These are phyloP conservation scores for Myxozyma sirexii DNA, from an alignment of 805 yeast species.

Conservation along the genomic window DNA sequence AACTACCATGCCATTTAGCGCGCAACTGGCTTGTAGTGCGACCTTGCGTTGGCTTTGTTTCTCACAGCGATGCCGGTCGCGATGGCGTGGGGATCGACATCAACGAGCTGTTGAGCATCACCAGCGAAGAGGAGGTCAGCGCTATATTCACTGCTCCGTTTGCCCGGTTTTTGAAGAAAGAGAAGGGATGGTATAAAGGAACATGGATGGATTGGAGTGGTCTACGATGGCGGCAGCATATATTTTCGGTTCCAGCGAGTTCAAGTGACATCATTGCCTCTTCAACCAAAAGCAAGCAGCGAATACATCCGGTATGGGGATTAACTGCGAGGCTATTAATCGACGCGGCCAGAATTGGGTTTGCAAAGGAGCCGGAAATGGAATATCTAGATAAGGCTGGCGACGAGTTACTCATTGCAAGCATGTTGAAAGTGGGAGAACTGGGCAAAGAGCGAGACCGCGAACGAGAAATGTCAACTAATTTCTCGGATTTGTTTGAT, in stretches of 20 bases:
- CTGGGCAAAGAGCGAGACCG: constrained; percentile 29
- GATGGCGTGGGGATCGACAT: constrained; percentile 17
- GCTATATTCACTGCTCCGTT: constrained; percentile 36
- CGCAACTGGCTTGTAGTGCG: constrained; percentile 80
- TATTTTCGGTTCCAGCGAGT: constrained; percentile 36
- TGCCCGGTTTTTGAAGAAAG: constrained; percentile 19
- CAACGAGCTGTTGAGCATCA: constrained; percentile 18
- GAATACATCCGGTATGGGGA: constrained; percentile 47
- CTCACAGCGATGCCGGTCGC: constrained; percentile 10
- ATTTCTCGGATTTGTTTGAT: constrained; percentile 19
- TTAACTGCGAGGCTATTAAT: constrained; percentile 48
- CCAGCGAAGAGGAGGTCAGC: constrained; percentile 41
- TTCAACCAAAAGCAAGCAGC: not conserved
- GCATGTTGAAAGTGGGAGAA: constrained; percentile 20
- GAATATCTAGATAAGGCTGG: constrained; percentile 33
- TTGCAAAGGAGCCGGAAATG: constrained; percentile 42
- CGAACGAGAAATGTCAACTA: constrained; percentile 24
- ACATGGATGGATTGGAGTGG: constrained; percentile 43
- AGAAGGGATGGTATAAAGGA: constrained; percentile 36
- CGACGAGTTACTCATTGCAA: constrained; percentile 31
- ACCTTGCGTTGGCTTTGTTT: constrained; percentile 56
- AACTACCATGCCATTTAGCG: constrained; percentile 78
- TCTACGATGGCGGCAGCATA: constrained; percentile 41
- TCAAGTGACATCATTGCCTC: constrained; percentile 7
- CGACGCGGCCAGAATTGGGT: constrained; percentile 45